A percentile compares a stretch with the other conserved stretches of the same genome.
These are phyloP conservation scores for Gossypium australe DNA, from an alignment of 345 rosid species.

Conservation along the genomic window DNA sequence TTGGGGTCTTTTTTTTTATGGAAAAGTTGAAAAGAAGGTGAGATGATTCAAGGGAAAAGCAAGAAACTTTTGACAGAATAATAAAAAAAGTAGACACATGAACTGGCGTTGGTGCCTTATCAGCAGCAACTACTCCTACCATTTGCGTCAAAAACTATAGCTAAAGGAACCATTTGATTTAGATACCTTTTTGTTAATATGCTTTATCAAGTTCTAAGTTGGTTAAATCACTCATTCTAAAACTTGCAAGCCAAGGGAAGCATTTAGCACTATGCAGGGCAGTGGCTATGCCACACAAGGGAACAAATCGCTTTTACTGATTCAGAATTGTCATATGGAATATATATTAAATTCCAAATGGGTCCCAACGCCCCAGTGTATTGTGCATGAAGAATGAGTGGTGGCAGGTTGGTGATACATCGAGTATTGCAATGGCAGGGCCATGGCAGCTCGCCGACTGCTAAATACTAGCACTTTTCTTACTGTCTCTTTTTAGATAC, in stretches of 20 bases:
- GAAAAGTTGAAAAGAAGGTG: neutral
- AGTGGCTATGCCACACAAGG: slow-evolving; percentile 12
- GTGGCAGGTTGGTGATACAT: slow-evolving; percentile 2
- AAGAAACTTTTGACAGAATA: slow-evolving; percentile 1
- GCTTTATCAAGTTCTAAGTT: neutral
- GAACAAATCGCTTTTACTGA: neutral
- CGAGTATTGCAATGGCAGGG: slow-evolving; percentile 1
- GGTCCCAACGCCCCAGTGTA: neutral
- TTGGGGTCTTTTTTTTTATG: neutral
- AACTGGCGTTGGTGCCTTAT: slow-evolving; percentile 1
- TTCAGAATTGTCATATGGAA: neutral
- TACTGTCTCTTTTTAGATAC: neutral
- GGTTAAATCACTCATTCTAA: neutral
- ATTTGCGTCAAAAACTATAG: neutral
- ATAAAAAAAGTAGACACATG: neutral
- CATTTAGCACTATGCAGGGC: neutral
- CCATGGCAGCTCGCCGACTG: neutral
- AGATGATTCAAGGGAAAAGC: neutral
- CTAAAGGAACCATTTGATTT: neutral
- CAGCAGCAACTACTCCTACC: neutral
- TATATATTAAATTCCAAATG: neutral
- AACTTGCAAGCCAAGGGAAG: neutral
- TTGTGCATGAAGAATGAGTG: neutral
- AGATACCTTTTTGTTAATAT: neutral
- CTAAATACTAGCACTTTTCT: neutral